Base-by-base conservation (phyloP, 169 alveolate species). In the Toxoplasma gondii region DNA sequence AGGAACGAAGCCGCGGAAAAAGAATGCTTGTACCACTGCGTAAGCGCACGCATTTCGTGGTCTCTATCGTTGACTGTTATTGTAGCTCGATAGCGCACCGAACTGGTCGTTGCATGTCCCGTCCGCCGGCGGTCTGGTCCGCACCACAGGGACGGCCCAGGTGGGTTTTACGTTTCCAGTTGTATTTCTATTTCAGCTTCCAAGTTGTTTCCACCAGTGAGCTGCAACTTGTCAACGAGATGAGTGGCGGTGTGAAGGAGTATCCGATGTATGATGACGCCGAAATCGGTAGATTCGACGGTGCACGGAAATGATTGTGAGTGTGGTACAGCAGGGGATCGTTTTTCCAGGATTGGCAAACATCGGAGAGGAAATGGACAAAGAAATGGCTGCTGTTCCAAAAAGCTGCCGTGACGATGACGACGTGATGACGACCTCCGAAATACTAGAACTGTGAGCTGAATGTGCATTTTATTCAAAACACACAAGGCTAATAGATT, bases 361-460 rank as follows among this genome's bases (percentile, higher is more conserved):
- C 49, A 49, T 91, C 44, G 94, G 94, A 19, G 54, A 36, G 34
- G 90, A 49, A 34, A 91, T 91, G 94, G 94, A 91, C 43, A 49
- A 41, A 43, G 94, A 91, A 80, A 91, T 91, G 94, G 91, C 91
- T 34, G 90, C 84, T 43, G 94, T 91, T 34, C 94, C 94, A 9
- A 70, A 27, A 7, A 44, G 43, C 94, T 78, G 94, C 94, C 84
- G 94, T 41, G 94, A 91, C 19, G 94, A 91, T 43, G 94, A 91
- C 81, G 94, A 91, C 43, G 94, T 80, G 22, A 83, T 41, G 87
- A 91, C 94, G 39, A 91, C 94, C 29, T 91, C 94, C 5, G 91
- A 91, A 17, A 54, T 91, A 7, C 94, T 91, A 34, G 88, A 43
- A 67, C 43, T 91, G 93, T 91, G 67, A 67, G 93, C 53, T 17